Percentiles rank a stretch among this genome's conserved stretches.
Conservation (phyloP, 2,329 filamentous ascomycete species). For the Podosphaera xanthii region DNA sequence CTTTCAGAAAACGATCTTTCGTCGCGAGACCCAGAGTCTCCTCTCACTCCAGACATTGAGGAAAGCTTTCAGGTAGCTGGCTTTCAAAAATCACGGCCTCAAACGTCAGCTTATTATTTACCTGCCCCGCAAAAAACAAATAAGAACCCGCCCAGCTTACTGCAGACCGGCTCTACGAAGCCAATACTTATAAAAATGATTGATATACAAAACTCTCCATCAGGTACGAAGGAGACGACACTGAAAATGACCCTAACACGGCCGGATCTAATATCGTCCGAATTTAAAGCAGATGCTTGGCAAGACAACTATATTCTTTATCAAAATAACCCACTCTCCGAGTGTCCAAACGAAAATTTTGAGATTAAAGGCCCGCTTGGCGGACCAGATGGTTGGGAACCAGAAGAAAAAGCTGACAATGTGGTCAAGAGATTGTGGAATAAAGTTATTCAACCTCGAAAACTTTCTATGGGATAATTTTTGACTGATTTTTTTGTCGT, state of each 20-base stretch:
- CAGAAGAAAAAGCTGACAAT: constrained; percentile 25
- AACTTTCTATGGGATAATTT: constrained; percentile 2
- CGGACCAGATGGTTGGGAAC: constrained; percentile 19
- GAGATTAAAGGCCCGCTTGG: constrained; percentile 17
- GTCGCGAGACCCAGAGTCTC: constrained; percentile 32
- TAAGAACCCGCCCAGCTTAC: constrained; percentile 15
- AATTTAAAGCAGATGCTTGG: constrained; percentile 51
- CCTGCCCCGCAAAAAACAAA: constrained; percentile 9
- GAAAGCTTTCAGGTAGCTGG: background rate
- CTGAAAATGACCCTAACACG: constrained; percentile 85
- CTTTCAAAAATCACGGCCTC: background rate
- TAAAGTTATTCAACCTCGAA: constrained; percentile 21
- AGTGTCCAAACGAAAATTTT: constrained; percentile 31
- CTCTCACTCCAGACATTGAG: constrained; percentile 14
- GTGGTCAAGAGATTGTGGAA: constrained; percentile 44
- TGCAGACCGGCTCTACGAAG: constrained; percentile 13
- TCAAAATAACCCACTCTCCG: constrained; percentile 26
- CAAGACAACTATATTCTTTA: constrained; percentile 21
- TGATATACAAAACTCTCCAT: constrained; percentile 25
- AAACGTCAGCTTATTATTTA: background rate
- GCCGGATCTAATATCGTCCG: constrained; percentile 58
- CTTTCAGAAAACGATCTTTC: constrained; percentile 32
- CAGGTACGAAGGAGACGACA: constrained; percentile 68
- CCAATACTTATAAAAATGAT: constrained; percentile 12
- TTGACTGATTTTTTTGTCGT: background rate